Evolutionary conservation across 2,329 filamentous ascomycete genomes (phyloP).

Genomic region (Cladosporium halotolerans): DNA sequence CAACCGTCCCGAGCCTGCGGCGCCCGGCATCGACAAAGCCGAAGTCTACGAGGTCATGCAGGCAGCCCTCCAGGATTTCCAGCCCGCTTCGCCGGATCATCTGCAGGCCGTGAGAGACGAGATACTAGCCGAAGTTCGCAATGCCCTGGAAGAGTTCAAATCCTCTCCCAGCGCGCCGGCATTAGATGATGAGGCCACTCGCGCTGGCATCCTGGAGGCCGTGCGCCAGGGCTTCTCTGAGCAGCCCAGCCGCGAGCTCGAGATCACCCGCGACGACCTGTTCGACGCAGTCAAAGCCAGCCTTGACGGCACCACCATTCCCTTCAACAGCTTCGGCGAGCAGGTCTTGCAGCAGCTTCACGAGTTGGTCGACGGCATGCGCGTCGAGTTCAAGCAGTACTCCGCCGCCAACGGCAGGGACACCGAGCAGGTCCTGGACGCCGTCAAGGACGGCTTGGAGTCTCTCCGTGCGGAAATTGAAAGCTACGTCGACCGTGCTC

Average conservation of each 20-base stretch:
- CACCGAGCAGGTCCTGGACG: slow-evolving; percentile 82
- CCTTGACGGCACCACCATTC: slow-evolving; percentile 47
- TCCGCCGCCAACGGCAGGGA: slow-evolving; percentile 71
- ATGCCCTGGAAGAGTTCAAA: slow-evolving; percentile 81
- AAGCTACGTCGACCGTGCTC: slow-evolving; percentile 66
- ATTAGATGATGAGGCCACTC: slow-evolving; percentile 42
- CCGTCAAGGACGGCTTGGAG: slow-evolving; percentile 81
- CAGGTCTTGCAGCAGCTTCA: slow-evolving; percentile 56
- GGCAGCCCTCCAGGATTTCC: slow-evolving; percentile 77
- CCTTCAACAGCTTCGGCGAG: slow-evolving; percentile 50
- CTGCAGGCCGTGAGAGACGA: slow-evolving; percentile 71
- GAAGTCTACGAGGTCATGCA: slow-evolving; percentile 81
- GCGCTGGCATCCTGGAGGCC: slow-evolving; percentile 51
- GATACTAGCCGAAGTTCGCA: slow-evolving; percentile 73
- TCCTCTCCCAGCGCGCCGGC: slow-evolving; percentile 36
- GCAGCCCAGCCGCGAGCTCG: slow-evolving; percentile 38
- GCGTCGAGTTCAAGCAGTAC: slow-evolving; percentile 67
- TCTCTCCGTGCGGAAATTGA: slow-evolving; percentile 75
- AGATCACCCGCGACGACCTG: slow-evolving; percentile 46
- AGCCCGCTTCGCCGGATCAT: slow-evolving; percentile 59
- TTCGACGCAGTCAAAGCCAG: slow-evolving; percentile 54
- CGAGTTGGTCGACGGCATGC: slow-evolving; percentile 55
- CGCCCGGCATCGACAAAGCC: slow-evolving; percentile 62
- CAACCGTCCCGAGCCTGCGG: slow-evolving; percentile 37
- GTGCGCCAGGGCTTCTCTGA: slow-evolving; percentile 54